phyloP scores from a whole-genome alignment of 2,329 filamentous ascomycete species.

The Aspergillus tanneri region DNA sequence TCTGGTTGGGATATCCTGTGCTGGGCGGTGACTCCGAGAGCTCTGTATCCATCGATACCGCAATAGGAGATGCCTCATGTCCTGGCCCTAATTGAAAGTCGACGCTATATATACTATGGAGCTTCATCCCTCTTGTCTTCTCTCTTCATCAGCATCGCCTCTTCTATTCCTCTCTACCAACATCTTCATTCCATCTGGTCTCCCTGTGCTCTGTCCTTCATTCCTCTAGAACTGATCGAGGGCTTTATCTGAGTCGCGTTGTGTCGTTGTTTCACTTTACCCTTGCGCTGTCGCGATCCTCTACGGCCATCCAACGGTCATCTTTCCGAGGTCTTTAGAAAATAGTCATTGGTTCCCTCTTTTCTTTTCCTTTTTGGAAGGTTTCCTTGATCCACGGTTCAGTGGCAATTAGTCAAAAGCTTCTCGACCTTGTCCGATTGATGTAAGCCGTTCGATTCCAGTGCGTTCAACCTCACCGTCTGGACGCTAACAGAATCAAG shows the following conservation, averaged over 20 bases:
- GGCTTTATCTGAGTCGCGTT: slow-evolving; percentile 1
- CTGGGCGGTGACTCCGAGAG: slow-evolving; percentile 10
- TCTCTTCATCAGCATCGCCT: slow-evolving; percentile 9
- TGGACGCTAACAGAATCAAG: slow-evolving; percentile 11
- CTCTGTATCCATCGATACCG: slow-evolving; percentile 16
- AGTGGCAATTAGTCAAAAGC: slow-evolving; percentile 4
- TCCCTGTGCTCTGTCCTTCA: background rate
- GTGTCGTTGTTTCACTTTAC: slow-evolving; percentile 9
- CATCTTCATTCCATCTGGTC: background rate
- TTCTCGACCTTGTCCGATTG: background rate
- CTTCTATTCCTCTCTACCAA: background rate
- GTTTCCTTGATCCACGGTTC: slow-evolving; percentile 5
- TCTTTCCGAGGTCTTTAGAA: too few relatives aligned
- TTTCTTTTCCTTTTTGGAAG: background rate
- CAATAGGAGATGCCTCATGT: slow-evolving; percentile 7
- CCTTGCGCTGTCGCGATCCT: slow-evolving; percentile 7
- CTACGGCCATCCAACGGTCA: too few relatives aligned
- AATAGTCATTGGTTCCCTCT: background rate
- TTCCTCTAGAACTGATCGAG: background rate
- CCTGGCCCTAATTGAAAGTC: slow-evolving; percentile 16
- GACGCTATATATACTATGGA: slow-evolving; percentile 26
- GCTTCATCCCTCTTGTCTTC: slow-evolving; percentile 8
- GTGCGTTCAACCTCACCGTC: slow-evolving; percentile 1
- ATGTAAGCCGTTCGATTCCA: background rate
- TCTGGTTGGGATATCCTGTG: slow-evolving; percentile 14